Conservation (phyloP, 306 rosid species). For the cucumber (Cucumis sativus) region DNA sequence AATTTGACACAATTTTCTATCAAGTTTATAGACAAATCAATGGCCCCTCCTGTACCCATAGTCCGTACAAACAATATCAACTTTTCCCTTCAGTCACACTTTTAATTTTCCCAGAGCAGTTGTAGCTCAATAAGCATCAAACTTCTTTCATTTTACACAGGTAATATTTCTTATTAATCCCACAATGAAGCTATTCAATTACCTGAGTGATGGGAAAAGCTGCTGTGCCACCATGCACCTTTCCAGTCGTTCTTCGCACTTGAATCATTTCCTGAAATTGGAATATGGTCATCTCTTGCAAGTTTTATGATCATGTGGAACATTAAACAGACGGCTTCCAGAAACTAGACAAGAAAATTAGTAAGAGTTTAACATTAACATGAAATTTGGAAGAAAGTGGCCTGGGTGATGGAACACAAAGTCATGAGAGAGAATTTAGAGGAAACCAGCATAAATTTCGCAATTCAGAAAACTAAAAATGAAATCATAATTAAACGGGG, state of each 20-base stretch:
- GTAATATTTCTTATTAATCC: neutral
- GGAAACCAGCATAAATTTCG: too few relatives aligned
- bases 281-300: slow-evolving; percentile 11
- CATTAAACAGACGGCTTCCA: neutral
- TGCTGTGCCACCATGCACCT: slow-evolving; percentile 99
- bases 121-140: slow-evolving; percentile 7
- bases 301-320: neutral
- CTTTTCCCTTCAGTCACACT: neutral
- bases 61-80: neutral
- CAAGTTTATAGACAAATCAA: neutral
- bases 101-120: neutral
- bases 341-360: neutral
- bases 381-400: neutral
- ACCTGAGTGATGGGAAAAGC: slow-evolving; percentile 75
- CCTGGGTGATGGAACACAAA: neutral
- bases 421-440: too few relatives aligned
- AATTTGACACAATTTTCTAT: neutral
- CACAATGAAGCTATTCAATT: slow-evolving; percentile 12
- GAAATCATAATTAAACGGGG: too few relatives aligned
- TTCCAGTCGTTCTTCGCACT: slow-evolving; percentile 89
- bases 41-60: neutral
- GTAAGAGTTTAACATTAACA: neutral
- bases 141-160: neutral
- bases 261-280: slow-evolving; percentile 61
- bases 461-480: too few relatives aligned